Evolutionary conservation across 257 asterid genomes (phyloP).

Genomic region (Rubia yunnanensis): DNA sequence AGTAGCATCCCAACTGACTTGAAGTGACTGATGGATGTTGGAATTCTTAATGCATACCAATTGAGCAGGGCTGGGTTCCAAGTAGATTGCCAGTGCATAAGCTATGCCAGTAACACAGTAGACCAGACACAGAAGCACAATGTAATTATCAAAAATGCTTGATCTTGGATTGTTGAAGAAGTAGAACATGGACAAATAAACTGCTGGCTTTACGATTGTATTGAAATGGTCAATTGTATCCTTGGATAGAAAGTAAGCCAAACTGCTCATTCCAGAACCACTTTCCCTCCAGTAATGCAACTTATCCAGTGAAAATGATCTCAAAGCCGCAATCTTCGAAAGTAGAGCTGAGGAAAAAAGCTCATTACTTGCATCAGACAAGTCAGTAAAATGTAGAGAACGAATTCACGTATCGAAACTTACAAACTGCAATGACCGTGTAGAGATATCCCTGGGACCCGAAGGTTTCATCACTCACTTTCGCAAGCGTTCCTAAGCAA

Average conservation of each 20-base stretch:
- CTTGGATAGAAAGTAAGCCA: conserved; percentile 88
- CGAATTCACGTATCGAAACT: conserved; percentile 20
- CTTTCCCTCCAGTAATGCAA: conserved; percentile 98
- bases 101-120: conserved; percentile 98
- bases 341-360: conserved; percentile 54
- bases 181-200: conserved; percentile 91
- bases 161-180: conserved; percentile 98
- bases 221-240: conserved; percentile 85
- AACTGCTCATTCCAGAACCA: conserved; percentile 92
- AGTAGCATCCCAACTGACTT: neutral
- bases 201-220: conserved; percentile 80
- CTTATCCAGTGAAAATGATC: conserved; percentile 84
- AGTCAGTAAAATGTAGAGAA: neutral
- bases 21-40: neutral
- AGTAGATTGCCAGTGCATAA: conserved; percentile 78
- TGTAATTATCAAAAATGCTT: conserved; percentile 56
- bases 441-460: conserved; percentile 78
- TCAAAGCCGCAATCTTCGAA: conserved; percentile 79
- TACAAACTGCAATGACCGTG: conserved; percentile 96
- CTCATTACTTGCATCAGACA: neutral
- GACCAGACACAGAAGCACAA: conserved; percentile 69
- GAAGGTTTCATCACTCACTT: conserved; percentile 90
- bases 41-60: conserved; percentile 43
- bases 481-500: conserved; percentile 86
- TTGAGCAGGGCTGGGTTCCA: conserved; percentile 84